phyloP scores from a whole-genome alignment of 169 alveolate genomes.

The Plasmodium vivax region DNA sequence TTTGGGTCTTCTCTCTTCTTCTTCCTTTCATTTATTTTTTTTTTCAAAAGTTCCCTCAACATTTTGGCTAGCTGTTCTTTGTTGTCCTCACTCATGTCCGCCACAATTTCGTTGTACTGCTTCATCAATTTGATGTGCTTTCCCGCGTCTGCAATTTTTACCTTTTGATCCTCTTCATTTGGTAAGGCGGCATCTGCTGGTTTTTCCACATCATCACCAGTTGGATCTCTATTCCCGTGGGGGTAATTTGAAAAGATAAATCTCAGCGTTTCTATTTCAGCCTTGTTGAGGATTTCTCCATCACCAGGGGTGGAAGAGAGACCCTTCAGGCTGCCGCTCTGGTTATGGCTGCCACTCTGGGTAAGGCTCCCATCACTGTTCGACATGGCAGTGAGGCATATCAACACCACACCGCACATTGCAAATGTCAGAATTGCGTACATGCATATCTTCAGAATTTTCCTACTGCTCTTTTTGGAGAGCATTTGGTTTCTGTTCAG shows the following conservation, averaged over 20 bases:
- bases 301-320: not conserved
- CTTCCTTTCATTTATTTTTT: not conserved
- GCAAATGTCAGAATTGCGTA: slow-evolving; percentile 20
- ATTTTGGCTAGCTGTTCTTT: slow-evolving; percentile 9
- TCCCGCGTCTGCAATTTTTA: not conserved
- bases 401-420: not conserved
- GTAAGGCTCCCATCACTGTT: not conserved
- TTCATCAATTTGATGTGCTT: slow-evolving; percentile 11
- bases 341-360: not conserved
- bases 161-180: not conserved
- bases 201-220: not conserved
- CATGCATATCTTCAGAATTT: not conserved
- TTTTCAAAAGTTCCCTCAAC: slow-evolving; percentile 21
- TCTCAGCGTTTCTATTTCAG: slow-evolving; percentile 22
- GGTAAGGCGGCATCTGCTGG: not conserved
- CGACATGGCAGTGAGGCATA: not conserved
- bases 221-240: not conserved
- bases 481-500: slow-evolving; percentile 1
- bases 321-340: not conserved
- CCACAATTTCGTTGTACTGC: not conserved
- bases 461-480: slow-evolving; percentile 18
- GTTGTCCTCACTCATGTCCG: not conserved
- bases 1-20: not conserved
- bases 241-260: slow-evolving; percentile 9
- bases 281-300: not conserved